Base-by-base conservation (phyloP, 345 rosid species). In the Barbarea vulgaris region DNA sequence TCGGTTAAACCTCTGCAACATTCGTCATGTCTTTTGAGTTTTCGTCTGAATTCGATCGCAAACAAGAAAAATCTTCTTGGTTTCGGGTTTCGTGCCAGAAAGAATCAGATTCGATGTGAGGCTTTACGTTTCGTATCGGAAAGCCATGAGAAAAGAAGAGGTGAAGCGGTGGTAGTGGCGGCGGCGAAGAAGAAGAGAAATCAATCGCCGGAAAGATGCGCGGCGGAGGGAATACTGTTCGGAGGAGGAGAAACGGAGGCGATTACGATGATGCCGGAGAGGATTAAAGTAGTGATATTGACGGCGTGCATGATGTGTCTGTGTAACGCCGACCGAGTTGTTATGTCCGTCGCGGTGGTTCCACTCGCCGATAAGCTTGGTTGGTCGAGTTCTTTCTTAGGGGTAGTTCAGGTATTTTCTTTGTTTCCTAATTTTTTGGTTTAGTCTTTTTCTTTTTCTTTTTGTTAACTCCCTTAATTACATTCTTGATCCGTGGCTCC, bases 311-410 rank as follows among this genome's bases (percentile, higher is more conserved):
- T 85, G 18, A 84, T 94, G 97, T 87, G 97, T 78, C 82, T 94
- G 2, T 91, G 97, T 78, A 94, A 94, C 86, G 98, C 99, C 5
- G 98, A 93, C 31, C 78, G 96, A 42, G 91, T 90, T 27, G 93
- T 93, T 6, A 93, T 93, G 99, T 94, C 99, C 1, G 97, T 94
- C 0, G 89, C 99, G 28, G 75, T 91, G 46, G 99, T 94, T 55
- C 99, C 99, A 15, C 91, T 94, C 3, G 97, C 98, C 25, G 86
- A 90, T 7, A 85, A 86, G 69, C 76, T 71, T 65, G 96, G 93
- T 1, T 94, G 99, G 98, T 94, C 97, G 66, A 94, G 84, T 71
- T 81, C 93, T 42, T 94, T 94, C 78, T 53, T 91, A 52, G 98
- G 98, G 80, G 83, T 91, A 48, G 97, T 94, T 67, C 98, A 94